phyloP scores from a whole-genome alignment of 2,329 filamentous ascomycete genomes.

The Penicillium sp. region DNA sequence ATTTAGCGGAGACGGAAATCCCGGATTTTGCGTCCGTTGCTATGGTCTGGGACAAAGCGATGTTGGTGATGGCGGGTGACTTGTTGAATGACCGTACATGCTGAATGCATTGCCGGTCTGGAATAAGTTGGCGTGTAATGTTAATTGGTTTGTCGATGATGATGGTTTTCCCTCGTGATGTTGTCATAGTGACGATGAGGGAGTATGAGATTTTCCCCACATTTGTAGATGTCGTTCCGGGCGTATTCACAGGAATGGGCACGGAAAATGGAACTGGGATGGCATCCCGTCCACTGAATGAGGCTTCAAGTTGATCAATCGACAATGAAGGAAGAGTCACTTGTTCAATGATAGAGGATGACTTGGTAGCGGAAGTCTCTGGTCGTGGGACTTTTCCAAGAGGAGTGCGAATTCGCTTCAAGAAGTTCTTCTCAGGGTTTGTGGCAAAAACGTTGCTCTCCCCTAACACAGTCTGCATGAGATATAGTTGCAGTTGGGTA shows the following conservation, averaged over 20 bases:
- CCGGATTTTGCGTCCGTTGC: background rate
- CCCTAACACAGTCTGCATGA: background rate
- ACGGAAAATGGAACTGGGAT: slow-evolving; percentile 12
- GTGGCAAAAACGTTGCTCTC: background rate
- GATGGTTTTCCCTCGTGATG: background rate
- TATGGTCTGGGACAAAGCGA: slow-evolving; percentile 7
- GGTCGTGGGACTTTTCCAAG: background rate
- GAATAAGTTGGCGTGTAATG: slow-evolving; percentile 5
- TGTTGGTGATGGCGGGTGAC: slow-evolving; percentile 5
- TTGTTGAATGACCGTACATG: slow-evolving; percentile 9
- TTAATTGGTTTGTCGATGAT: slow-evolving; percentile 3
- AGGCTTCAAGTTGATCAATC: background rate
- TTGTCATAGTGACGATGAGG: slow-evolving; percentile 2
- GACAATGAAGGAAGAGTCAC: background rate
- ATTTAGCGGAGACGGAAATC: slow-evolving; percentile 14
- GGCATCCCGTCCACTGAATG: background rate
- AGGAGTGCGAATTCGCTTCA: background rate
- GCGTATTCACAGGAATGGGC: slow-evolving; percentile 7
- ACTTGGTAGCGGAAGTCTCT: background rate
- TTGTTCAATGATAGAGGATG: slow-evolving; percentile 2
- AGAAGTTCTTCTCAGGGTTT: background rate
- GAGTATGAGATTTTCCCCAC: slow-evolving; percentile 12
- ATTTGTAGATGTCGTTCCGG: slow-evolving; percentile 4
- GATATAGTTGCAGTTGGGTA: background rate
- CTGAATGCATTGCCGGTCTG: slow-evolving; percentile 6